phyloP scores from a whole-genome alignment of 2,329 filamentous ascomycete genomes.

The Penicillium sp. region DNA sequence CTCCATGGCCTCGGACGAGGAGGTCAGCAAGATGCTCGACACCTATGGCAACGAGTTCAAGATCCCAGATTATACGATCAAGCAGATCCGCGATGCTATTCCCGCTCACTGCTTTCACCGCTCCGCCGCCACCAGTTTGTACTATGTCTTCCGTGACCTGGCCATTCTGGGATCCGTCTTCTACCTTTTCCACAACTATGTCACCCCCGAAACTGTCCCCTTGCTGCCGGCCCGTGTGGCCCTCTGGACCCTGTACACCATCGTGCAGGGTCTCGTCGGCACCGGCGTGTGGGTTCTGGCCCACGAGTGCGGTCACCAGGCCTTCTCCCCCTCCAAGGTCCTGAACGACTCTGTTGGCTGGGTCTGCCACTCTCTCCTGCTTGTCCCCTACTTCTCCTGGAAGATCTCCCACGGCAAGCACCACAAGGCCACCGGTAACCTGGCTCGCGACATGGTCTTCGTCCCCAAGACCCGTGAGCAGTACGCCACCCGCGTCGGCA shows the following conservation, averaged over 20 bases:
- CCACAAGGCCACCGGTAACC: slow-evolving; percentile 97
- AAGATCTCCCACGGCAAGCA: slow-evolving; percentile 99
- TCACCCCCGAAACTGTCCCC: slow-evolving; percentile 80
- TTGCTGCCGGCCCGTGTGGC: slow-evolving; percentile 63
- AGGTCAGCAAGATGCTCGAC: slow-evolving; percentile 67
- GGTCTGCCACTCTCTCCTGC: slow-evolving; percentile 80
- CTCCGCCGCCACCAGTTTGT: slow-evolving; percentile 70
- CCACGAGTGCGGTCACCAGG: slow-evolving; percentile 96
- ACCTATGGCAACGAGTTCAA: slow-evolving; percentile 94
- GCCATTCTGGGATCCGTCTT: slow-evolving; percentile 72
- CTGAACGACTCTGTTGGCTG: slow-evolving; percentile 92
- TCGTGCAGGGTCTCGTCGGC: slow-evolving; percentile 87
- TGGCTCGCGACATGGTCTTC: slow-evolving; percentile 99
- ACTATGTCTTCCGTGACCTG: slow-evolving; percentile 82
- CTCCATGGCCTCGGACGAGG: slow-evolving; percentile 71
- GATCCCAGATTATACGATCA: slow-evolving; percentile 94
- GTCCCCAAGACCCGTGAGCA: slow-evolving; percentile 86
- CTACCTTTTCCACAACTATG: slow-evolving; percentile 81
- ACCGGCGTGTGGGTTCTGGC: slow-evolving; percentile 96
- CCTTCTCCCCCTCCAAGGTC: slow-evolving; percentile 88
- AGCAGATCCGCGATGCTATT: slow-evolving; percentile 94
- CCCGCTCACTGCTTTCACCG: slow-evolving; percentile 96
- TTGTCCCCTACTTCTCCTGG: slow-evolving; percentile 99
- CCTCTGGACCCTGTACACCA: slow-evolving; percentile 67
- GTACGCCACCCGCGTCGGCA: slow-evolving; percentile 73